Base-by-base conservation (phyloP, 2,329 filamentous ascomycete species). In the Hypomyces perniciosus region DNA sequence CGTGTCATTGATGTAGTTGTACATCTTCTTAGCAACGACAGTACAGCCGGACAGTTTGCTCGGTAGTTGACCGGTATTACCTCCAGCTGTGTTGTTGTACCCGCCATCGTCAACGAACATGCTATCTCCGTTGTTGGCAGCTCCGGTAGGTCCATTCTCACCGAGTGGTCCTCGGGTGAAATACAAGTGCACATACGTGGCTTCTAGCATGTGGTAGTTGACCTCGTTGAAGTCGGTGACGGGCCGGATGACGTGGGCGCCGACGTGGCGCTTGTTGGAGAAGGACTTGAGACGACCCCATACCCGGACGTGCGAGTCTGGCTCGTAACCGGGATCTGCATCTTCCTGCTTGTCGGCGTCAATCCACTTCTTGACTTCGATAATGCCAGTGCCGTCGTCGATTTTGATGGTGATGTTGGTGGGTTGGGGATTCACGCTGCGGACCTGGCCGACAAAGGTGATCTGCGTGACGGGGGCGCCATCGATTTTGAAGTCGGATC, bases 401-500 rank as follows among this genome's bases (percentile, higher is more conserved):
- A 99, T 76, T 63, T 85, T 88, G 78, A 95, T 95, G 42, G 89
- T 96, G 59, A 90, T 84, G 72, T 96, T 95, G 59, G 92, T 96
- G 38, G 86, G 81, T 72, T 95, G 90, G n/a, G 81, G 79, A 65
- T 83, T 87, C 70, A 96, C 84, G 70, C 84, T 84, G 66, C 90
- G 89, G 61, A 99, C 85, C 76, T 96, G 92, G 47, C 89, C 93
- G 54, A 99, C 83, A 59, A 97, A 85, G 30, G 88, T 92, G 60
- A 74, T 66, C 73, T 92, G 79, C 39, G 84, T 85, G 54, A 91
- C 75, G 57, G 86, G 80, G 43, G 77, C 71, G 57, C 83, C 85
- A 71, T 97, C 93, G 62, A 97, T 87, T 57, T 84, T 83, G 78
- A 95, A 93, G 34, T 90, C 85, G 50, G 84, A 83, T 52, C 76